A percentile compares a stretch with the other conserved stretches of the same genome.
phyloP scores from a whole-genome alignment of 1,284 basidiomycete species.

The Erythrobasidium hasegawianum region DNA sequence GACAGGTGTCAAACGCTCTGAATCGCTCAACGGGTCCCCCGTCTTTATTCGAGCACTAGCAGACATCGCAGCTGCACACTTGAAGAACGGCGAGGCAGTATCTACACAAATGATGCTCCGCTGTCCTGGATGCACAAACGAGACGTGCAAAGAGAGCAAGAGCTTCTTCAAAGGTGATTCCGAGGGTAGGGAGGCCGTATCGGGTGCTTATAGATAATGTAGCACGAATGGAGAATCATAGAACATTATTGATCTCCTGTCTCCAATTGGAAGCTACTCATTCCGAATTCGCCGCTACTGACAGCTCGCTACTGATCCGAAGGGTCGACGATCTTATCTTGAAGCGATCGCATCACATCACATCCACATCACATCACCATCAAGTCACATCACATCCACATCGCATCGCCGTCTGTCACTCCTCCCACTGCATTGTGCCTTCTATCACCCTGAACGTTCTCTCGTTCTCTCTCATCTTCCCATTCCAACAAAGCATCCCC shows the following conservation, averaged over 20 bases:
- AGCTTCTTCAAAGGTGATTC: constrained; percentile 63
- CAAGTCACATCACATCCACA: no score
- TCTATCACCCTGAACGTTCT: no score
- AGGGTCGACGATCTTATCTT: no score
- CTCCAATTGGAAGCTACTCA: background rate
- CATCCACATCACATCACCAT: no score
- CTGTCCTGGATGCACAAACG: constrained; percentile 90
- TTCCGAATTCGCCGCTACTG: no score
- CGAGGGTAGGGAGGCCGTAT: background rate
- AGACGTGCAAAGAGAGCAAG: constrained; percentile 81
- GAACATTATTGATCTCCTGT: background rate
- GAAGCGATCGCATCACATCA: no score
- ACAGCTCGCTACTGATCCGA: no score
- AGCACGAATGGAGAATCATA: background rate
- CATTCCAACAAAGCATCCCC: background rate
- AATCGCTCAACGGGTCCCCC: constrained; percentile 95
- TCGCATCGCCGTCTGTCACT: no score
- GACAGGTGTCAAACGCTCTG: constrained; percentile 75
- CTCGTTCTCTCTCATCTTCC: no score
- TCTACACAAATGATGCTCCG: constrained; percentile 78
- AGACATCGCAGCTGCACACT: constrained; percentile 81
- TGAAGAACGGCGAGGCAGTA: constrained; percentile 60
- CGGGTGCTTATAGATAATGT: background rate
- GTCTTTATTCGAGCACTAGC: constrained; percentile 95
- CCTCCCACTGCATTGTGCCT: no score